A percentile compares a stretch with the other conserved stretches of the same genome.
phyloP scores from a whole-genome alignment of 1,284 basidiomycete species.

The Mixia osmundae region DNA sequence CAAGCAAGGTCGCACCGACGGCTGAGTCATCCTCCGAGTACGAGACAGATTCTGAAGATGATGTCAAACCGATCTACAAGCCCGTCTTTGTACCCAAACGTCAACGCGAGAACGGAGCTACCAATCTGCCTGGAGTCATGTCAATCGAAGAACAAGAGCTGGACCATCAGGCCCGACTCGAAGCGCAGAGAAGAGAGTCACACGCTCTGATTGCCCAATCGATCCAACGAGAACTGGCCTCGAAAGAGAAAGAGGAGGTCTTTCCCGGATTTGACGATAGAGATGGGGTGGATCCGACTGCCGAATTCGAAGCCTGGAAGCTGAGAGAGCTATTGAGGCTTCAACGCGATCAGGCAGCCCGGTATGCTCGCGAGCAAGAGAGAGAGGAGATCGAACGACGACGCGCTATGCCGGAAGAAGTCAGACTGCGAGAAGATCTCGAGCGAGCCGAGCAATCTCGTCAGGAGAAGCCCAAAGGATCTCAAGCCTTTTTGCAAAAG shows the following conservation, averaged over 20 bases:
- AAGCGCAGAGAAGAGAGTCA: constrained; percentile 47
- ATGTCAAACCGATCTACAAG: constrained; percentile 39
- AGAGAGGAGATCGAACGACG: constrained; percentile 71
- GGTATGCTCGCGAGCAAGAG: constrained; percentile 40
- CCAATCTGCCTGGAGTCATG: not conserved
- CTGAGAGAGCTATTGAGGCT: constrained; percentile 74
- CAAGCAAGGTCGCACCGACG: constrained; percentile 1
- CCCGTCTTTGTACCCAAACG: constrained; percentile 68
- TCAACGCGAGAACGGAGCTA: not conserved
- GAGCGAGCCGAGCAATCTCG: constrained; percentile 56
- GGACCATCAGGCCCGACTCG: constrained; percentile 39
- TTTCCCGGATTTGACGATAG: constrained; percentile 81
- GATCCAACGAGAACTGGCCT: constrained; percentile 54
- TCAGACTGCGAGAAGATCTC: constrained; percentile 69
- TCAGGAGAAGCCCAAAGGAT: constrained; percentile 60
- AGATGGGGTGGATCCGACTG: constrained; percentile 70
- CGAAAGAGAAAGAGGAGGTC: constrained; percentile 60
- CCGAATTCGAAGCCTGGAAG: constrained; percentile 89
- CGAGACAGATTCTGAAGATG: constrained; percentile 29
- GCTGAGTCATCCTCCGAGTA: constrained; percentile 23
- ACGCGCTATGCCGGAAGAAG: constrained; percentile 71
- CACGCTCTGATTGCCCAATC: constrained; percentile 70
- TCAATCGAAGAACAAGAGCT: constrained; percentile 35
- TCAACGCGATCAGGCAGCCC: constrained; percentile 69
- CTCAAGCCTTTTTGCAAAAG: constrained; percentile 84